Evolutionary conservation across 2,329 filamentous ascomycete species (phyloP).

Genomic region (Fonsecaea nubica): DNA sequence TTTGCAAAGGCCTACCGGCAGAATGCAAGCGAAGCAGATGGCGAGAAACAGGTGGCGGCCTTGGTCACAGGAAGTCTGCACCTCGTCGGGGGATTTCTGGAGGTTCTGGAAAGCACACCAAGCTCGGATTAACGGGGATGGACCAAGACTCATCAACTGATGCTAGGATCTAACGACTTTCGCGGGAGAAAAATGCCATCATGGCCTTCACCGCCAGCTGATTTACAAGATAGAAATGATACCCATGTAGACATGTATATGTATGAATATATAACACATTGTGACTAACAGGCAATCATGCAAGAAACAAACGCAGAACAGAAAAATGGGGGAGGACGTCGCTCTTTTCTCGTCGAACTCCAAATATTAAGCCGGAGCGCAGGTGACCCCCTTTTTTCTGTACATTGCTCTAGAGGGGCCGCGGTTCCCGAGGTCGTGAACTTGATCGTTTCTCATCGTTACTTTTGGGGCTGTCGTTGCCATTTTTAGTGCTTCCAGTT

Average conservation of each 20-base stretch:
- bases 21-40: constrained; percentile 35
- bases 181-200: constrained; percentile 5
- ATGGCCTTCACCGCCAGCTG: constrained; percentile 9
- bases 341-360: neutral
- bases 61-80: constrained; percentile 85
- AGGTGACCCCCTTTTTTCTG: neutral
- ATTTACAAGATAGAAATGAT: neutral
- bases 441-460: neutral
- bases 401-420: neutral
- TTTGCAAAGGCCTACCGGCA: constrained; percentile 43
- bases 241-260: neutral
- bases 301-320: neutral
- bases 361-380: neutral
- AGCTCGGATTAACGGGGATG: neutral
- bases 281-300: neutral
- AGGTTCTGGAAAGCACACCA: constrained; percentile 65
- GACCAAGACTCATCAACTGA: neutral
- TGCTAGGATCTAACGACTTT: neutral
- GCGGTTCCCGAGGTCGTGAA: neutral
- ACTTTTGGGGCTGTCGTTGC: neutral
- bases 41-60: constrained; percentile 61
- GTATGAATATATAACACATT: too few relatives aligned
- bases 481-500: neutral
- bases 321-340: neutral
- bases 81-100: constrained; percentile 78